Evolutionary conservation across 2,329 filamentous ascomycete species (phyloP), one percentile per base, ranked within the genome.

Genomic region (Microsporum ferrugineum): DNA sequence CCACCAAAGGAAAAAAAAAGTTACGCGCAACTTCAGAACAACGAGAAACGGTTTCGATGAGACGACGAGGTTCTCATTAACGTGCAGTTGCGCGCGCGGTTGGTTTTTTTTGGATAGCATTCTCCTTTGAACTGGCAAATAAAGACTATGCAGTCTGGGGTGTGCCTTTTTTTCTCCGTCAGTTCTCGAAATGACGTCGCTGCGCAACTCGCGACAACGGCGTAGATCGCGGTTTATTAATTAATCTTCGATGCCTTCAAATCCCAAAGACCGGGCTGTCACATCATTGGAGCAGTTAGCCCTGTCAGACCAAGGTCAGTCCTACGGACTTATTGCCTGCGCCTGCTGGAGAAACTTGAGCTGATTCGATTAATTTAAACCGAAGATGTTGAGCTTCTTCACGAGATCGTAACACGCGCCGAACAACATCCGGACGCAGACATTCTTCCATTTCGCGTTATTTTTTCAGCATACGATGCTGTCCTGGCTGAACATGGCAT

Each of bases 401-500:
- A 90, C 73, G 81, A 87, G 62, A 88, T 96, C 68, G 85, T 95
- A 68, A 78, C 79, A 63, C 80, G 82, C 67, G 91, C 89, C 49
- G 84, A 91, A 74, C 77, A 82, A 45, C 80, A 88, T 34, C 79
- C 83, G 0, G 82, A 85, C 61, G 80, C 80, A 57, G 82, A 87
- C 67, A 81, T 82, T 60, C 79, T 88, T 27, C 86, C 88, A 2
- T 89, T 87, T 62, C 85, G 85, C 69, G 89, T 89, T 7, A 81
- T 96, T 17, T 95, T 95, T 74, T 80, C 82, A 59, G 89, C 89
- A 34, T 95, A 95, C 71, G 87, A 94, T 69, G 79, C 83, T 61
- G 80, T 91, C 47, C 81, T 95, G n/a, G 83, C 82, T 3, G 78
- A 84, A 65, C 78, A 88, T 76, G 87, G 84, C 60, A 77, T 89